Conservation (phyloP, 2,329 filamentous ascomycete genomes). For the Furcasterigmium sp. region DNA sequence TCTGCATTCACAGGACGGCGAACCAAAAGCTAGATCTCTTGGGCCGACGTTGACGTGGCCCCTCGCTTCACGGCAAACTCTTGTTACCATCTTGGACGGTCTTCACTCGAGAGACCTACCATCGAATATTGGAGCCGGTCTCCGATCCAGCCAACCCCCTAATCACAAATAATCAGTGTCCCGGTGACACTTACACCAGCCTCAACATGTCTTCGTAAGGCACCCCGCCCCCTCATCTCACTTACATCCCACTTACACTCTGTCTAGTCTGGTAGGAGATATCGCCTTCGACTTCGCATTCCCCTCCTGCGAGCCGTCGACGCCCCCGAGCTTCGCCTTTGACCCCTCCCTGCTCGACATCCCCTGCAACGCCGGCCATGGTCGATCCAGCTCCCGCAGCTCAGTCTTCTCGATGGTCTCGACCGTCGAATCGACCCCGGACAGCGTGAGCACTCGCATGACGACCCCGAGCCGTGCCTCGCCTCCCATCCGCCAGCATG, state of each 20-base stretch:
- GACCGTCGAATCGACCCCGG: constrained; percentile 46
- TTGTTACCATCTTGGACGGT: constrained; percentile 9
- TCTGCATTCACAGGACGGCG: constrained; percentile 4
- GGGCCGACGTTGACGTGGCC: constrained; percentile 17
- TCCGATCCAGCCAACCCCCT: constrained; percentile 7
- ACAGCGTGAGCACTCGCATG: constrained; percentile 62
- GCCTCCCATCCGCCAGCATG: constrained; percentile 72
- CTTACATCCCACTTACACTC: constrained; percentile 21
- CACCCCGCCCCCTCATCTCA: constrained; percentile 6
- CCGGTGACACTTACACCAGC: constrained; percentile 10
- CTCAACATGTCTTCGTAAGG: constrained; percentile 38
- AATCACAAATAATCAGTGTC: constrained; percentile 12
- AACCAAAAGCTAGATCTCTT: constrained; percentile 15
- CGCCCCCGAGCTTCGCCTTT: constrained; percentile 49
- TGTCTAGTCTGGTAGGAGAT: constrained; percentile 54
- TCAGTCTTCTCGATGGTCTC: constrained; percentile 67
- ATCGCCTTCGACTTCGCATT: constrained; percentile 59
- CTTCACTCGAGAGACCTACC: too few relatives aligned
- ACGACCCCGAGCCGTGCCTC: constrained; percentile 61
- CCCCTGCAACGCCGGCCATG: constrained; percentile 48
- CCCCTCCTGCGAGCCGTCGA: constrained; percentile 44
- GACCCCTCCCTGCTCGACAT: constrained; percentile 53
- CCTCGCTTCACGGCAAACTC: constrained; percentile 16
- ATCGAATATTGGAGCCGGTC: constrained; percentile 14
- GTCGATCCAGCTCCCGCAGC: constrained; percentile 59